phyloP scores from a whole-genome alignment of 352 stramenopile species.

The Thalassiosira mediterranea region DNA sequence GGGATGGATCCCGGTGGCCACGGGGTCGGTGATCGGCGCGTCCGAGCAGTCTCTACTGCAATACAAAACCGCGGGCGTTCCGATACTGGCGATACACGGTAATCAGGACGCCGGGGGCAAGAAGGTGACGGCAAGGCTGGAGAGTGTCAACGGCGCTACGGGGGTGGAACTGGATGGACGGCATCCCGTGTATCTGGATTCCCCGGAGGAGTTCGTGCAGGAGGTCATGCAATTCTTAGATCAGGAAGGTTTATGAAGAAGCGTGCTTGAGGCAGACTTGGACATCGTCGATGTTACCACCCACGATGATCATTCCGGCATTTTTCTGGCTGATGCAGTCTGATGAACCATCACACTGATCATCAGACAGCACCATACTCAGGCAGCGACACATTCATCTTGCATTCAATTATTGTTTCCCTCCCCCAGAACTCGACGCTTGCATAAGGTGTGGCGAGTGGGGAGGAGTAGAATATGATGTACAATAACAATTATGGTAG shows the following conservation, averaged over 20 bases:
- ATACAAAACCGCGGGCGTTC: conserved; percentile 12
- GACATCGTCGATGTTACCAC: too few relatives aligned
- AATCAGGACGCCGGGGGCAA: conserved; percentile 56
- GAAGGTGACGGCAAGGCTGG: conserved; percentile 43
- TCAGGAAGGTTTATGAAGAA: conserved; percentile 29
- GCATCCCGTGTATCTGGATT: conserved; percentile 79
- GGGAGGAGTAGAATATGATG: too few relatives aligned
- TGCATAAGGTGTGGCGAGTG: too few relatives aligned
- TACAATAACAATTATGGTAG: too few relatives aligned
- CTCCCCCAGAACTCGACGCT: too few relatives aligned
- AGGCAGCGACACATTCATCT: too few relatives aligned
- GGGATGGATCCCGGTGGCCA: conserved; percentile 74
- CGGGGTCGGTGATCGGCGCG: conserved; percentile 23
- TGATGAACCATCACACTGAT: too few relatives aligned
- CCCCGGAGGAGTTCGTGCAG: conserved; percentile 64
- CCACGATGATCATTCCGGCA: too few relatives aligned
- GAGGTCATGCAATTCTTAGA: conserved; percentile 54
- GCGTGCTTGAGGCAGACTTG: too few relatives aligned
- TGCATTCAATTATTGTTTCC: too few relatives aligned
- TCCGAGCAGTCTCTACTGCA: conserved; percentile 24
- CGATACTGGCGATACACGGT: conserved; percentile 69
- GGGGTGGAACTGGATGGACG: conserved; percentile 61
- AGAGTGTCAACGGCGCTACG: conserved; percentile 34
- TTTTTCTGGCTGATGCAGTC: too few relatives aligned
- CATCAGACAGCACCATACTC: too few relatives aligned